Conservation (phyloP, 257 asterid genomes). For the Penstemon eatonii region DNA sequence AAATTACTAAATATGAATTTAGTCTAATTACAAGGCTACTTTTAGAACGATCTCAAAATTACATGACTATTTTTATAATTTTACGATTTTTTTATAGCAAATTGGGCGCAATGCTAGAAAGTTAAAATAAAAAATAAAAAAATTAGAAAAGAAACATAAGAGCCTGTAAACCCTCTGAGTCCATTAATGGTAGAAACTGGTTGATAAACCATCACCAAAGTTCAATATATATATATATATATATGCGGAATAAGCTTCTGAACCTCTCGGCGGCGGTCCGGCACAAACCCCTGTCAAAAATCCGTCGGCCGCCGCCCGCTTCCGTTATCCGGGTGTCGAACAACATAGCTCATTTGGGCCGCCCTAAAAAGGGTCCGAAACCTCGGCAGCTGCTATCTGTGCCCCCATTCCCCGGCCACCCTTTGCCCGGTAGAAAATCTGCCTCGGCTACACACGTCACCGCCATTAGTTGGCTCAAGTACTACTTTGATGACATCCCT, state of each 20-base stretch:
- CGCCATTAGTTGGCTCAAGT: conserved; percentile 93
- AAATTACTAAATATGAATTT: no score
- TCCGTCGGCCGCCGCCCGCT: conserved; percentile 49
- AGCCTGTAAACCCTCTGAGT: background rate
- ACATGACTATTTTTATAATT: no score
- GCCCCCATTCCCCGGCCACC: conserved; percentile 88
- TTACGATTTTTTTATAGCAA: no score
- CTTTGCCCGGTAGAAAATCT: conserved; percentile 69
- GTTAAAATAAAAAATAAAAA: no score
- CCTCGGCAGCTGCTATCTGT: conserved; percentile 76
- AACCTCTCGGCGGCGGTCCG: conserved; percentile 38
- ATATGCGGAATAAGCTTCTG: conserved; percentile 55
- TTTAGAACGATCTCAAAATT: no score
- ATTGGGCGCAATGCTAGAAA: no score
- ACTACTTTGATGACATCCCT: conserved; percentile 72
- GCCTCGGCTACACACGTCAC: conserved; percentile 52
- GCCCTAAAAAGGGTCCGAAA: conserved; percentile 65
- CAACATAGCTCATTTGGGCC: conserved; percentile 65
- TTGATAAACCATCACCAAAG: background rate
- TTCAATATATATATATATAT: conserved; percentile 17
- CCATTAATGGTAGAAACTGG: background rate
- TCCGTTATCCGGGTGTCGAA: conserved; percentile 69
- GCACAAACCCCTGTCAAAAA: conserved; percentile 40
- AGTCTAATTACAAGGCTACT: no score
- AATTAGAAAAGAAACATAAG: no score